phyloP scores from a whole-genome alignment of 2,329 filamentous ascomycete genomes.

The Neofusicoccum sp. region DNA sequence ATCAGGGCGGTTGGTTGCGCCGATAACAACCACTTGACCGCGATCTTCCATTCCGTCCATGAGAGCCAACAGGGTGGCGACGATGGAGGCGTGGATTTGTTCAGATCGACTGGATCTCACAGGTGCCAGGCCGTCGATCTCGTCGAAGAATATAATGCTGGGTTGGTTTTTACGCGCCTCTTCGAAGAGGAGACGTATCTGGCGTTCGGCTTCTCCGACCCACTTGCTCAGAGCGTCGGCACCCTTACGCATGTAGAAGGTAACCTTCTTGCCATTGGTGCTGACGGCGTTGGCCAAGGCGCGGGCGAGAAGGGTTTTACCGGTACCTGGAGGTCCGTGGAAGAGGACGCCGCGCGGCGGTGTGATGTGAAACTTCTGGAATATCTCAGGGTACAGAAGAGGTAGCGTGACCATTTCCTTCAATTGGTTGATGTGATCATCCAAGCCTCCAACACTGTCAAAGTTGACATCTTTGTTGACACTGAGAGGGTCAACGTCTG shows the following conservation, averaged over 20 bases:
- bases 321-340: slow-evolving; percentile 93
- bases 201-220: slow-evolving; percentile 97
- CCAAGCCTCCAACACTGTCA: slow-evolving; percentile 86
- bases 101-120: slow-evolving; percentile 98
- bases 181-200: slow-evolving; percentile 89
- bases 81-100: slow-evolving; percentile 97
- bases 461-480: slow-evolving; percentile 93
- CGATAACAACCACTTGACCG: slow-evolving; percentile 96
- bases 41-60: slow-evolving; percentile 99
- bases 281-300: slow-evolving; percentile 90
- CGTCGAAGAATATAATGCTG: slow-evolving; percentile 99
- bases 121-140: slow-evolving; percentile 94
- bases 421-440: slow-evolving; percentile 91
- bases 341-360: slow-evolving; percentile 94
- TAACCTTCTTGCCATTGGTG: slow-evolving; percentile 87
- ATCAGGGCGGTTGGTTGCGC: slow-evolving; percentile 95
- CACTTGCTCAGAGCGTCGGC: slow-evolving; percentile 97
- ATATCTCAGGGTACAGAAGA: slow-evolving; percentile 90
- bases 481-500: slow-evolving; percentile 90
- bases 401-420: slow-evolving; percentile 99
- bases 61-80: slow-evolving; percentile 85
- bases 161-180: slow-evolving; percentile 94
- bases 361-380: slow-evolving; percentile 85
- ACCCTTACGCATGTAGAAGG: slow-evolving; percentile 99
- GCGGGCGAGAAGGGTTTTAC: slow-evolving; percentile 93